Base-by-base conservation (phyloP, 306 rosid species). In the Castanopsis chinensis region DNA sequence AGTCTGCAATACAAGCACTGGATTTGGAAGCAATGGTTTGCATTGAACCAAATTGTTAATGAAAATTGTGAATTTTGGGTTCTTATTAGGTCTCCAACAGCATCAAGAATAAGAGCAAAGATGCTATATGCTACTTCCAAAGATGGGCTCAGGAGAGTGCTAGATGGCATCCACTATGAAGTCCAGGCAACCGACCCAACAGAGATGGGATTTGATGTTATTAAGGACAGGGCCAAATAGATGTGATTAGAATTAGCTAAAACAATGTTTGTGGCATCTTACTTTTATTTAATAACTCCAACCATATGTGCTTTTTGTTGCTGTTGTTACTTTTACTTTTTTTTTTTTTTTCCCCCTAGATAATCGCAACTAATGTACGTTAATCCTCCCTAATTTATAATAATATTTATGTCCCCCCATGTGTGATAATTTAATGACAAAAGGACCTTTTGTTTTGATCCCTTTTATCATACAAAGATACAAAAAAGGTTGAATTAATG, bases 121-220 rank as follows among this genome's bases (percentile, higher is more conserved):
- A 91, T 96, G 15, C 86, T 96, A 21, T 96, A 96, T 81, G 99
- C 99, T 78, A 96, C 99, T 19, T 96, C 99, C 0, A 96, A 96
- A 81, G 98, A 70, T 82, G 99, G 99, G 80, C 69, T 96, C 84
- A 93, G 99, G 85, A 89, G 96, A 85, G 99, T 91, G 6, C 71
- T 96, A 17, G 99, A 96, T 73, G 99, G 99, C 55, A 91, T 96
- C 75, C 81, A 77, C 91, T 96, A 96, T 74, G 99, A 93, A 78
- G 81, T 96, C 1, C 99, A 96, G 77, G 99, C 99, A 5, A 96
- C 99, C 1, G 98, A 96, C 77, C 99, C 98, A 53, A 88, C 96
- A 1, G 99, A 96, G 90, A 96, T 96, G 99, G 99, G 96, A 33
- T 84, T 96, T 71, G 99, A 92, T 89, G 80, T 96, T 75, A 89